phyloP scores from a whole-genome alignment of 2,329 filamentous ascomycete genomes.

The Calonectria henricotiae region DNA sequence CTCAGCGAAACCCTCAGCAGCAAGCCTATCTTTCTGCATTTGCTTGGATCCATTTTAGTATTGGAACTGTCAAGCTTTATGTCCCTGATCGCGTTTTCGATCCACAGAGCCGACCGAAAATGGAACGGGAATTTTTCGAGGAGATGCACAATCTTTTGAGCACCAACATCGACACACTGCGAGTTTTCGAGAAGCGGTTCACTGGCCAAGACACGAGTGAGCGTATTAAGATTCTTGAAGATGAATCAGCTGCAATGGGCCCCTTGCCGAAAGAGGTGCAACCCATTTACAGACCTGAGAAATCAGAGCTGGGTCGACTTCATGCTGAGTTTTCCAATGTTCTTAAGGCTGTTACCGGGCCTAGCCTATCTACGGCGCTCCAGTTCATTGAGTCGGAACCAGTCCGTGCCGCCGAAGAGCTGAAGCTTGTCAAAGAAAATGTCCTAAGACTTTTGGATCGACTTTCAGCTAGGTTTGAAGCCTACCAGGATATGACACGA shows the following conservation, averaged over 20 bases:
- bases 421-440: conserved; percentile 70
- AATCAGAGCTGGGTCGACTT: conserved; percentile 78
- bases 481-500: conserved; percentile 88
- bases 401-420: conserved; percentile 55
- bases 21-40: conserved; percentile 62
- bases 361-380: conserved; percentile 61
- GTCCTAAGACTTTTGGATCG: conserved; percentile 80
- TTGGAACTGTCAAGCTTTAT: conserved; percentile 84
- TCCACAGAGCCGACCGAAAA: conserved; percentile 77
- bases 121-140: conserved; percentile 75
- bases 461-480: conserved; percentile 79
- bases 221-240: conserved; percentile 75
- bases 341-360: conserved; percentile 74
- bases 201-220: conserved; percentile 80
- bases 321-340: conserved; percentile 89
- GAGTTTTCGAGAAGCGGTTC: conserved; percentile 77
- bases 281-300: conserved; percentile 80
- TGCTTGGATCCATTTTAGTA: conserved; percentile 83
- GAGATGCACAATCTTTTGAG: conserved; percentile 72
- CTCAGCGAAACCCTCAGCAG: conserved; percentile 41
- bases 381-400: conserved; percentile 48
- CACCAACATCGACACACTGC: conserved; percentile 73
- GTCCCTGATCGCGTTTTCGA: conserved; percentile 91
- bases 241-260: conserved; percentile 77
- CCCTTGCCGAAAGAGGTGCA: conserved; percentile 76